These are phyloP conservation scores for Neurospora sp. DNA, from an alignment of 2,329 filamentous ascomycete genomes.

Conservation along the genomic window DNA sequence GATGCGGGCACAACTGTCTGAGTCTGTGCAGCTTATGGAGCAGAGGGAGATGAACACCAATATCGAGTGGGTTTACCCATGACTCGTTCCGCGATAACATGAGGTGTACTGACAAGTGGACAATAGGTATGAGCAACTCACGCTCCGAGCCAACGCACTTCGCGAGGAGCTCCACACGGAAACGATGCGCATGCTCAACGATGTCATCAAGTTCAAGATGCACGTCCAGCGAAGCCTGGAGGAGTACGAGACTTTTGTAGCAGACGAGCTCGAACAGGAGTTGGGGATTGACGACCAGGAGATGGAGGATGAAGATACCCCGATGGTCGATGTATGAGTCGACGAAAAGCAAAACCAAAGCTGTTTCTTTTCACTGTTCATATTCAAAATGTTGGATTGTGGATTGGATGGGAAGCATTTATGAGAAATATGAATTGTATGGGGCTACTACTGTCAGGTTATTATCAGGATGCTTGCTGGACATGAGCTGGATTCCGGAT, in stretches of 20 bases:
- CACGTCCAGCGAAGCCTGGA: slow-evolving; percentile 88
- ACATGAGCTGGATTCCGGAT: not conserved
- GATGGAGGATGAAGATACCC: slow-evolving; percentile 30
- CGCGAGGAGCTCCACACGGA: slow-evolving; percentile 98
- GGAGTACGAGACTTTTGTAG: slow-evolving; percentile 88
- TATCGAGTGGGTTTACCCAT: slow-evolving; percentile 58
- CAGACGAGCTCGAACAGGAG: slow-evolving; percentile 84
- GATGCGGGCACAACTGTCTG: slow-evolving; percentile 74
- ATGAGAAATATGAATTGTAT: not conserved
- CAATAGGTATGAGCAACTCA: slow-evolving; percentile 76
- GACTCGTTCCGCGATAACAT: not conserved
- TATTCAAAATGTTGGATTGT: not conserved
- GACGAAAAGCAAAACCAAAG: not conserved
- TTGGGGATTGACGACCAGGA: slow-evolving; percentile 50
- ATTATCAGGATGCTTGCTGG: not conserved
- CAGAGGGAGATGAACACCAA: slow-evolving; percentile 94
- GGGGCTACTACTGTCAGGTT: not conserved
- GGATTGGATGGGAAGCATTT: not conserved
- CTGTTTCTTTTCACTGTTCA: not conserved
- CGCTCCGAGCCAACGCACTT: slow-evolving; percentile 69
- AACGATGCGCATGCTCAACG: slow-evolving; percentile 90
- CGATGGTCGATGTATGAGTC: not conserved
- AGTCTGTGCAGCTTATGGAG: slow-evolving; percentile 85
- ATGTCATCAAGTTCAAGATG: slow-evolving; percentile 97
- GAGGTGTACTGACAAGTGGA: slow-evolving; percentile 2